Conservation (phyloP, 352 stramenopile genomes). For the Globisporangium recalcitrans region DNA sequence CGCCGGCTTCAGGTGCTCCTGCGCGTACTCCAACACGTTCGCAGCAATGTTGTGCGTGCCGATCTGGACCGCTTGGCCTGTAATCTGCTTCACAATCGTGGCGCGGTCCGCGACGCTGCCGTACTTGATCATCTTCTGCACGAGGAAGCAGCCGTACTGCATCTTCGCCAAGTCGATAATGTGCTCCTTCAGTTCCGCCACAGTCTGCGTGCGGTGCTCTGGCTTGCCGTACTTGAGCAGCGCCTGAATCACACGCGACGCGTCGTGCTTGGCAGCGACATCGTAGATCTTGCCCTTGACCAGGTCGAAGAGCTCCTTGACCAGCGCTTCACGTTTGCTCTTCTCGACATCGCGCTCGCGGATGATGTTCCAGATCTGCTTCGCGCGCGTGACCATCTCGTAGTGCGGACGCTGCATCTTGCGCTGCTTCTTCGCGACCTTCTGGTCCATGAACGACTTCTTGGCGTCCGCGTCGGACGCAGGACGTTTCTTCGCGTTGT, state of each 20-base stretch:
- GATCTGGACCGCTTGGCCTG: conserved; percentile 89
- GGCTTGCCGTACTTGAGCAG: conserved; percentile 92
- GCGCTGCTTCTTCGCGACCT: conserved; percentile 90
- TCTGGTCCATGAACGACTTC: conserved; percentile 85
- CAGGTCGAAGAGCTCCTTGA: conserved; percentile 88
- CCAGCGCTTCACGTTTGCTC: conserved; percentile 74
- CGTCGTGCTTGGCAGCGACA: conserved; percentile 94
- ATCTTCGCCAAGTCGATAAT: conserved; percentile 93
- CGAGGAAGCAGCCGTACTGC: conserved; percentile 96
- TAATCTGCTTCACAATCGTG: conserved; percentile 88
- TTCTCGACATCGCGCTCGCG: conserved; percentile 84
- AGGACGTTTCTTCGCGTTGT: conserved; percentile 57
- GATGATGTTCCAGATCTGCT: conserved; percentile 95
- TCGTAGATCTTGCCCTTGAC: conserved; percentile 94
- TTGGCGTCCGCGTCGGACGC: conserved; percentile 57
- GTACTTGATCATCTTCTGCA: conserved; percentile 97
- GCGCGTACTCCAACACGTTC: conserved; percentile 89
- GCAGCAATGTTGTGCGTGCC: conserved; percentile 93
- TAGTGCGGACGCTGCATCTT: conserved; percentile 93
- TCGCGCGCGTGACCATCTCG: conserved; percentile 89
- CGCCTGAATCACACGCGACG: conserved; percentile 93
- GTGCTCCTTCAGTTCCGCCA: conserved; percentile 89
- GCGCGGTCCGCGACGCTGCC: conserved; percentile 75
- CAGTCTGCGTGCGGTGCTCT: conserved; percentile 81
- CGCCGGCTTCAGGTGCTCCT: conserved; percentile 86